Evolutionary conservation across 495 filamentous ascomycete species (phyloP), one percentile per base, ranked within the genome.

Genomic region (Penicillium crystallinum): DNA sequence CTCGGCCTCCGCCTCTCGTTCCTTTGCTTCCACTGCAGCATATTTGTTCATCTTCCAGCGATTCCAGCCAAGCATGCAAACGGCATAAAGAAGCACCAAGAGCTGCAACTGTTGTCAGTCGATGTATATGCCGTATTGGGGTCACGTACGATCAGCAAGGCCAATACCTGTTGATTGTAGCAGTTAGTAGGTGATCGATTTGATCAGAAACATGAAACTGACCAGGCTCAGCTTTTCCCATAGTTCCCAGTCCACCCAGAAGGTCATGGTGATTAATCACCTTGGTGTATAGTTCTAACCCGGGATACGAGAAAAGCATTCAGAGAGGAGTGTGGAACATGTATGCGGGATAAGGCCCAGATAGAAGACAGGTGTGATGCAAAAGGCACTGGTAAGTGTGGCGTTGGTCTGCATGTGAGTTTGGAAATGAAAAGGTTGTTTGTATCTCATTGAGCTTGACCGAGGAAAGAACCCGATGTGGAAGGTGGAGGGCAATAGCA

Each of bases 211-310:
- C 14, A 25, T 29, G 15, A 3, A 21, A 79, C 89, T 71, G 75
- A 97, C 92, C 71, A 96, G 85, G 54, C 81, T 85, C 82, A 96
- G 80, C 77, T 96, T 86, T 78, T 95, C 81, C 92, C 92, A 97
- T 61, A 93, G 69, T 55, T 78, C 65, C 91, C 91, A 96, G 33
- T 71, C 76, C 34, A 72, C 61, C 74, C 92, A 96, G 73, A 97
- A 96, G 31, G 61, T 63, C 59, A 73, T 75, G 14, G 21, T 59
- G 47, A 25, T 7, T 11, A 31, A 14, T 45, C 14, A 39, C 22
- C 37, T 22, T 33, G 19, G 23, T 6, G 6, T 45, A 25, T 45
- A 22, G n/a, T 8, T 45, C 6, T 4, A 11, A 15, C 29, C 15
- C 30, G n/a, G 3, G 25, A n/a, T 31, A 10, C 25, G 7, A 2